Conservation (phyloP, 257 asterid genomes). For the Paraleonurus japonicus region DNA sequence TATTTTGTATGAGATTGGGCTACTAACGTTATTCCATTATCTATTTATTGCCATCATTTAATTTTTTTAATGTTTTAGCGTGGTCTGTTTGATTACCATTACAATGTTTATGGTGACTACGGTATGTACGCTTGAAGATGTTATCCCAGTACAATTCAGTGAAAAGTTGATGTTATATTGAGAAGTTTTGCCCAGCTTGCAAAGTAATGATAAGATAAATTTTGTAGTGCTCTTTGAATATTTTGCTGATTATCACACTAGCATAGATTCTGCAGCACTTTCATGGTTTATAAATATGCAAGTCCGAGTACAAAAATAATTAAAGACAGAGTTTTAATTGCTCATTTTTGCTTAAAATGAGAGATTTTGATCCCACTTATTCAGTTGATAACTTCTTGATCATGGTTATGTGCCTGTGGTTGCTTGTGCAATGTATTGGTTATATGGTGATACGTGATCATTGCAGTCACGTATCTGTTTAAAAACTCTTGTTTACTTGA, state of each 20-base stretch:
- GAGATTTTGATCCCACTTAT: neutral
- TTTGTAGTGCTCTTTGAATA: neutral
- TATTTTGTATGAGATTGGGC: slow-evolving; percentile 4
- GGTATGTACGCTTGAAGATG: neutral
- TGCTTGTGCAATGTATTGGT: neutral
- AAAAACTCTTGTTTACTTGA: neutral
- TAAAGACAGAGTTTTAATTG: neutral
- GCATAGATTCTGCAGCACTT: neutral
- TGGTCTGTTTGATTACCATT: neutral
- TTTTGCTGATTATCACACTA: neutral
- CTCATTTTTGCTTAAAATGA: neutral
- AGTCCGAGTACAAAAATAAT: neutral
- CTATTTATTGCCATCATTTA: neutral
- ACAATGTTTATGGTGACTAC: neutral
- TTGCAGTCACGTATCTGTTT: neutral
- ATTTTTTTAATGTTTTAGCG: slow-evolving; percentile 10
- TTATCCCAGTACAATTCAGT: slow-evolving; percentile 13
- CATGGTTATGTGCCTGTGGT: neutral
- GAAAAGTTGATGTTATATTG: neutral
- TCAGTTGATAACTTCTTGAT: slow-evolving; percentile 9
- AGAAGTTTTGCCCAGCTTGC: slow-evolving; percentile 8
- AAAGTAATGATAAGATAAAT: neutral
- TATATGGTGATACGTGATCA: neutral
- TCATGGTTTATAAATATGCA: neutral
- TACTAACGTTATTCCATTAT: neutral